These are phyloP conservation scores for Porphyrellus cyaneotinctus DNA, from an alignment of 768 basidiomycete species.

Conservation along the genomic window DNA sequence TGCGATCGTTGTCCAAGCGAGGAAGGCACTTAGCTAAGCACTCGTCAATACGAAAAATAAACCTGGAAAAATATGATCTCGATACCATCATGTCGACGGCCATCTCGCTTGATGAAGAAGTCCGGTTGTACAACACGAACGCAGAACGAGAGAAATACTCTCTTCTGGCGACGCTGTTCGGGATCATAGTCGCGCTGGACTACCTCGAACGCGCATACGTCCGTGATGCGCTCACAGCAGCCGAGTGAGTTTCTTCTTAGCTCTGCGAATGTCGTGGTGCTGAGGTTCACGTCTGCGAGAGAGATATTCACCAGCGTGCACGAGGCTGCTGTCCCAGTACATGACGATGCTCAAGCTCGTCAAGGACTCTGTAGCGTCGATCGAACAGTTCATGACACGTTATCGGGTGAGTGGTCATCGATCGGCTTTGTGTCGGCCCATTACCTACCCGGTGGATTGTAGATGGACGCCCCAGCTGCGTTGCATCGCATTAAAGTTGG, in stretches of 20 bases:
- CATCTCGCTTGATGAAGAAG: slow-evolving; percentile 85
- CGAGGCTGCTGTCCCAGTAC: slow-evolving; percentile 90
- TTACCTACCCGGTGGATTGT: not conserved
- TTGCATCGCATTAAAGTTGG: slow-evolving; percentile 86
- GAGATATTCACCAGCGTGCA: slow-evolving; percentile 97
- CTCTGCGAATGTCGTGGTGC: not conserved
- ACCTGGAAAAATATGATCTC: not conserved
- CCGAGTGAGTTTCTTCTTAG: slow-evolving; percentile 61
- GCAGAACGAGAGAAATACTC: slow-evolving; percentile 87
- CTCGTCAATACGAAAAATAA: not conserved
- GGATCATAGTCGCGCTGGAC: slow-evolving; percentile 87
- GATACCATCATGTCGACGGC: slow-evolving; percentile 30
- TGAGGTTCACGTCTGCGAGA: slow-evolving; percentile 22
- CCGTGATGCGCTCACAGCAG: slow-evolving; percentile 84
- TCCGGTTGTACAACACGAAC: slow-evolving; percentile 81
- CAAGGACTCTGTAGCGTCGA: slow-evolving; percentile 75
- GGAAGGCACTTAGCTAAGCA: slow-evolving; percentile 22
- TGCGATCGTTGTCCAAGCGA: not conserved
- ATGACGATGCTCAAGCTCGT: slow-evolving; percentile 97
- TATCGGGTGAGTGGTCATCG: slow-evolving; percentile 57
- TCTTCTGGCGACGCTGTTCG: slow-evolving; percentile 84
- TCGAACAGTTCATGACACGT: slow-evolving; percentile 88
- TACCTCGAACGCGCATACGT: slow-evolving; percentile 96
- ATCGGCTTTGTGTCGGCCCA: not conserved
- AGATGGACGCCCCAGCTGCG: slow-evolving; percentile 95